phyloP scores from a whole-genome alignment of 176 grass and related monocot species.

The Lolium rigidum region DNA sequence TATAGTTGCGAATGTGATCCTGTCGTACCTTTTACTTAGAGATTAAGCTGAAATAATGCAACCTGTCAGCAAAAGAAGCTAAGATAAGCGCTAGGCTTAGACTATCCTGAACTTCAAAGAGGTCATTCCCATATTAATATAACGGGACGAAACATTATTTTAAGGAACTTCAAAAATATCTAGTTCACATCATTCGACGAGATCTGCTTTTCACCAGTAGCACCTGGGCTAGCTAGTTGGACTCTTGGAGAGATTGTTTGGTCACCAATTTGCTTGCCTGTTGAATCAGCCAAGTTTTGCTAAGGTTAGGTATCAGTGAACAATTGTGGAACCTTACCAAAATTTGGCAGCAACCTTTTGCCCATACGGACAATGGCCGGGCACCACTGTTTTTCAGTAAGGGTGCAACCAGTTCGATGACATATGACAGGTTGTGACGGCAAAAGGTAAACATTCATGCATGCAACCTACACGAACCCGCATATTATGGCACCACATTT shows the following conservation, averaged over 20 bases:
- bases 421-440: no score
- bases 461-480: background rate
- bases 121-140: no score
- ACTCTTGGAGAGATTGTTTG: background rate
- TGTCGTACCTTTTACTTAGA: background rate
- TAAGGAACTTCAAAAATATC: background rate
- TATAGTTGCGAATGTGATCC: background rate
- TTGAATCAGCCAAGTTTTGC: background rate
- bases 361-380: background rate
- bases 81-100: background rate
- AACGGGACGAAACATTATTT: no score
- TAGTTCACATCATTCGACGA: background rate
- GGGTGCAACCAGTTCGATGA: background rate
- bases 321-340: background rate
- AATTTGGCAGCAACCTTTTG: background rate
- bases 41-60: background rate
- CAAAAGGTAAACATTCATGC: background rate
- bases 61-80: background rate
- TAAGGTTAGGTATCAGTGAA: background rate
- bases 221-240: background rate
- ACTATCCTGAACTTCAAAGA: background rate
- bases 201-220: background rate
- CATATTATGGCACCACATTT: background rate
- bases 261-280: background rate
- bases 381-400: background rate